Conservation (phyloP, 305 asterid species). For the Lippia alba region DNA sequence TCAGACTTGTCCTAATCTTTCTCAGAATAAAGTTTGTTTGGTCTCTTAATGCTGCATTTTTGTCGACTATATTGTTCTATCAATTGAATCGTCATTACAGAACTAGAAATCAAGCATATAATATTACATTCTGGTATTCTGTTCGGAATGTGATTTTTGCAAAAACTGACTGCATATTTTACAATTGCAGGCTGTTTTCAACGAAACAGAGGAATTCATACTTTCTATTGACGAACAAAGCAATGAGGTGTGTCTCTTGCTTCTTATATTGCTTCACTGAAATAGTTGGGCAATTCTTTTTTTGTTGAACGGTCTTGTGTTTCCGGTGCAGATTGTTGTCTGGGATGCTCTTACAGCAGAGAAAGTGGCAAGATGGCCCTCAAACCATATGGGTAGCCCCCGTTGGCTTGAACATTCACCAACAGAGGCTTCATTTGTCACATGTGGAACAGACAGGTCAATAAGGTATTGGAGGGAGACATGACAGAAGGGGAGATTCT, state of each 20-base stretch:
- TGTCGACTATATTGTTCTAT: background rate
- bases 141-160: background rate
- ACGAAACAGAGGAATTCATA: slow-evolving; percentile 75
- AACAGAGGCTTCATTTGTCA: slow-evolving; percentile 64
- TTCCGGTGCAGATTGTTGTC: slow-evolving; percentile 55
- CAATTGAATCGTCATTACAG: background rate
- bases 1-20: no score
- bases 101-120: background rate
- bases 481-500: slow-evolving; percentile 17
- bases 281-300: background rate
- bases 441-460: slow-evolving; percentile 80
- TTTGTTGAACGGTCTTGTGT: slow-evolving; percentile 2
- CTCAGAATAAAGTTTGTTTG: background rate
- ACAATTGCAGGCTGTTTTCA: slow-evolving; percentile 73
- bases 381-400: slow-evolving; percentile 73
- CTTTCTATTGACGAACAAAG: slow-evolving; percentile 65
- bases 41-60: background rate
- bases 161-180: background rate
- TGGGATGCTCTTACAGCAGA: slow-evolving; percentile 86
- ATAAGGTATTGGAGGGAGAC: slow-evolving; percentile 72
- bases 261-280: background rate
- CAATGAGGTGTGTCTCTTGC: slow-evolving; percentile 59
- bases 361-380: slow-evolving; percentile 81
- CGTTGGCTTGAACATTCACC: slow-evolving; percentile 92
- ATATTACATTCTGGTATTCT: background rate